These are phyloP conservation scores for Atkinsonella hypoxylon DNA, from an alignment of 2,329 filamentous ascomycete species.

Conservation along the genomic window DNA sequence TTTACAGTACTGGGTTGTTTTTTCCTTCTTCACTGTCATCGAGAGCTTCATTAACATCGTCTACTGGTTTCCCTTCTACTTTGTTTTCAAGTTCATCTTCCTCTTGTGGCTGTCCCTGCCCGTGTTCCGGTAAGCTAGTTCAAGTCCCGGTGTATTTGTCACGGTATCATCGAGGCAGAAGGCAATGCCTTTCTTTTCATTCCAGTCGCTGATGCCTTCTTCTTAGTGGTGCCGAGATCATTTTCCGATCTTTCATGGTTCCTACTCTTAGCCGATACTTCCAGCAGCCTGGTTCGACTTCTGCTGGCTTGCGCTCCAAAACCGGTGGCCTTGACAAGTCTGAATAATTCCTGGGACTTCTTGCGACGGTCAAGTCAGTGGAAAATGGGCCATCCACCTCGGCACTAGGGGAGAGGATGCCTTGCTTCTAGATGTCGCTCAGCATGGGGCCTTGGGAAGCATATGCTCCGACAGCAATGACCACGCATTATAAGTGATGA, in stretches of 20 bases:
- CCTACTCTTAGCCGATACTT: conserved; percentile 93
- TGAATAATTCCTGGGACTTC: conserved; percentile 35
- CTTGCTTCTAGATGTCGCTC: not conserved
- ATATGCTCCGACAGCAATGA: not conserved
- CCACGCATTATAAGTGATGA: not conserved
- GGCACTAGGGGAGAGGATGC: not conserved
- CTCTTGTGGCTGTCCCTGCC: conserved; percentile 97
- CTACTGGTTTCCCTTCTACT: conserved; percentile 99
- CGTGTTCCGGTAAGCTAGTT: conserved; percentile 64
- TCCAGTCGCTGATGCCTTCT: not conserved
- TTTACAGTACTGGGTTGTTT: conserved; percentile 77
- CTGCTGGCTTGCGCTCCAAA: conserved; percentile 79
- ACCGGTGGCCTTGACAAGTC: conserved; percentile 64
- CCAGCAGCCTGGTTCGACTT: conserved; percentile 54
- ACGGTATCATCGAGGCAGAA: not conserved
- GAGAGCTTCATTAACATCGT: conserved; percentile 76
- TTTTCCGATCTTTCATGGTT: conserved; percentile 93
- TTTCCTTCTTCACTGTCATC: conserved; percentile 67
- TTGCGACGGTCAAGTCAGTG: conserved; percentile 1
- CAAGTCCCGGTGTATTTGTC: not conserved
- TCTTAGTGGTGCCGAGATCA: conserved; percentile 79
- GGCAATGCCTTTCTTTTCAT: not conserved
- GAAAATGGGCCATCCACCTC: not conserved
- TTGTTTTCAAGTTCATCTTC: conserved; percentile 97
- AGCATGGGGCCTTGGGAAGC: not conserved